These are phyloP conservation scores for Carex kokanica DNA, from an alignment of 176 grass and related monocot species.

Conservation along the genomic window DNA sequence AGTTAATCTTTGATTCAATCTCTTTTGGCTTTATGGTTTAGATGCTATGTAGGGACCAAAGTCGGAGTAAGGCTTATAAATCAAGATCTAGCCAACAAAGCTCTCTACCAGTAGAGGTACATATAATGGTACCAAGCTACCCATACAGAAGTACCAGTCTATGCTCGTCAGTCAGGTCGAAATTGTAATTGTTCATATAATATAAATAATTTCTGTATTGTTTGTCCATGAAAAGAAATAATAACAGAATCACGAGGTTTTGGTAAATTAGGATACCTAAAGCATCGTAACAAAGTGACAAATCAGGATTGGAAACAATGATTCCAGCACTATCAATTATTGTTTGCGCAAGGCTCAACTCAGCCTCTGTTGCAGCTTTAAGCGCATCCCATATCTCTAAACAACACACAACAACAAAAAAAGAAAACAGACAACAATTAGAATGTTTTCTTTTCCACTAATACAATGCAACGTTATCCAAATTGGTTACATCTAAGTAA, in stretches of 20 bases:
- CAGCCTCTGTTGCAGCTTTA: conserved; percentile 74
- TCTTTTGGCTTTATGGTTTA: neutral
- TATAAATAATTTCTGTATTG: neutral
- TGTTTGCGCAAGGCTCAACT: conserved; percentile 63
- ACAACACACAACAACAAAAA: neutral
- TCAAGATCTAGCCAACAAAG: neutral
- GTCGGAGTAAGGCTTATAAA: neutral
- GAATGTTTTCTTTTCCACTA: neutral
- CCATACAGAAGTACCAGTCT: neutral
- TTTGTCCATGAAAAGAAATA: neutral
- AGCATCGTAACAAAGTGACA: conserved; percentile 85
- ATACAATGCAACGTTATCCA: neutral
- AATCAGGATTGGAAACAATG: conserved; percentile 78
- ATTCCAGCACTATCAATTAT: conserved; percentile 95
- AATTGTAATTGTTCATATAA: no score
- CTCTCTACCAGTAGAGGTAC: neutral
- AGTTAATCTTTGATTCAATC: neutral
- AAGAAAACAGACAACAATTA: conserved; percentile 20
- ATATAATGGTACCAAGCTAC: neutral
- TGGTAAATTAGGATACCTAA: conserved; percentile 44
- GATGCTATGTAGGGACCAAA: neutral
- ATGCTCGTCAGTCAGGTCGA: neutral
- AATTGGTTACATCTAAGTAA: conserved; percentile 5
- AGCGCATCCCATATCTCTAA: conserved; percentile 98
- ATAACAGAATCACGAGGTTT: neutral